phyloP scores from a whole-genome alignment of 2,329 filamentous ascomycete genomes.

The Grosmannia clavigera region DNA sequence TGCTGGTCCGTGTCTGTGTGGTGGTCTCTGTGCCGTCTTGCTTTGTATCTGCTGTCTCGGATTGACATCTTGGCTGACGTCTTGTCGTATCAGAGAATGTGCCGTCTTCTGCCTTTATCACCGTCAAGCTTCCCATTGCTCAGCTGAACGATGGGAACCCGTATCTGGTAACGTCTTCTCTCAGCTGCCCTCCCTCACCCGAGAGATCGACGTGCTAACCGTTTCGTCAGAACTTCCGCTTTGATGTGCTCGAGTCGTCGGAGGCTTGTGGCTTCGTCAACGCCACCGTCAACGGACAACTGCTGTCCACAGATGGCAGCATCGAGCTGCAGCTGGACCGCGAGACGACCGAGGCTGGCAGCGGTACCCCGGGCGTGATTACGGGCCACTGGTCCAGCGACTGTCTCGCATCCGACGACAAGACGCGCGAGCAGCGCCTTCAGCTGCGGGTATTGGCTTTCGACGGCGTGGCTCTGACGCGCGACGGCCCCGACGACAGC shows the following conservation, averaged over 20 bases:
- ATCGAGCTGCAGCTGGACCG: slow-evolving; percentile 27
- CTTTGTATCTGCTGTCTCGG: background rate
- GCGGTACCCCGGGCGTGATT: slow-evolving; percentile 17
- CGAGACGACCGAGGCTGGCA: slow-evolving; percentile 11
- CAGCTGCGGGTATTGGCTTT: slow-evolving; percentile 29
- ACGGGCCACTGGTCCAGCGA: slow-evolving; percentile 34
- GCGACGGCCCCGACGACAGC: slow-evolving; percentile 14
- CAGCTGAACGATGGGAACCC: slow-evolving; percentile 7
- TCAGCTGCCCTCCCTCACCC: background rate
- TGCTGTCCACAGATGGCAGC: slow-evolving; percentile 27
- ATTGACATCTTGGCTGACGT: background rate
- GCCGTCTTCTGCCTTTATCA: slow-evolving; percentile 15
- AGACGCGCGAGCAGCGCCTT: slow-evolving; percentile 30
- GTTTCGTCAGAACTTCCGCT: slow-evolving; percentile 22
- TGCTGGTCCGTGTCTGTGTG: background rate
- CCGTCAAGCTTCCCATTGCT: slow-evolving; percentile 13
- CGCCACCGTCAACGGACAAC: slow-evolving; percentile 33
- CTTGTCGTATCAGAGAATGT: background rate
- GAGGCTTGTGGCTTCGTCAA: slow-evolving; percentile 34
- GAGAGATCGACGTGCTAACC: background rate
- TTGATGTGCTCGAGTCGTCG: slow-evolving; percentile 32
- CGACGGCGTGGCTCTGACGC: slow-evolving; percentile 24
- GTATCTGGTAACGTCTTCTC: slow-evolving; percentile 12
- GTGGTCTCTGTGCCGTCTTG: background rate
- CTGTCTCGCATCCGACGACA: slow-evolving; percentile 28